These are phyloP conservation scores for Parmelia sp. DNA, from an alignment of 495 filamentous ascomycete species.

Conservation along the genomic window DNA sequence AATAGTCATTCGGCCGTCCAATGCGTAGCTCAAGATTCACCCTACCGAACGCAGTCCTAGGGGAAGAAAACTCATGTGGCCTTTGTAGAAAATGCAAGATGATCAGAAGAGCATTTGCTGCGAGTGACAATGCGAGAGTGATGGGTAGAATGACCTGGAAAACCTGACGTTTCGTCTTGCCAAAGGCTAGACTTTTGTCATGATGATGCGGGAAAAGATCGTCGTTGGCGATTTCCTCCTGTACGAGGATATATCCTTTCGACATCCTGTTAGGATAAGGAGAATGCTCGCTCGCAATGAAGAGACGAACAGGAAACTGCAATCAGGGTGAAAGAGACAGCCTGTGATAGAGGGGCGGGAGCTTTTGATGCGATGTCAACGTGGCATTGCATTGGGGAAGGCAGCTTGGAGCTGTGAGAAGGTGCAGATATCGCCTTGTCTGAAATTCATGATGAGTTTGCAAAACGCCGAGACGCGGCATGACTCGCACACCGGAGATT, in stretches of 20 bases:
- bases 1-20: background rate
- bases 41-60: background rate
- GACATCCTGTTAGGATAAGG: background rate
- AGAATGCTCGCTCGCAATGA: background rate
- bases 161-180: background rate
- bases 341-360: background rate
- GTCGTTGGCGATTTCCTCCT: background rate
- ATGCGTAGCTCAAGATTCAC: background rate
- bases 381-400: too few relatives aligned
- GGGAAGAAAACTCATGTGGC: background rate
- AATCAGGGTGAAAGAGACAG: background rate
- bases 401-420: too few relatives aligned
- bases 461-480: too few relatives aligned
- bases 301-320: background rate
- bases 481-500: too few relatives aligned
- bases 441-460: too few relatives aligned
- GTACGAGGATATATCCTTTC: background rate
- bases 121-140: background rate
- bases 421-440: too few relatives aligned
- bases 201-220: background rate
- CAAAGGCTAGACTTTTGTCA: background rate
- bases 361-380: background rate
- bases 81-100: background rate
- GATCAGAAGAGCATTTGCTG: background rate
- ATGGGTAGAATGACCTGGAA: background rate